phyloP scores from a whole-genome alignment of 768 basidiomycete species.

The Leccinum sublutescens region DNA sequence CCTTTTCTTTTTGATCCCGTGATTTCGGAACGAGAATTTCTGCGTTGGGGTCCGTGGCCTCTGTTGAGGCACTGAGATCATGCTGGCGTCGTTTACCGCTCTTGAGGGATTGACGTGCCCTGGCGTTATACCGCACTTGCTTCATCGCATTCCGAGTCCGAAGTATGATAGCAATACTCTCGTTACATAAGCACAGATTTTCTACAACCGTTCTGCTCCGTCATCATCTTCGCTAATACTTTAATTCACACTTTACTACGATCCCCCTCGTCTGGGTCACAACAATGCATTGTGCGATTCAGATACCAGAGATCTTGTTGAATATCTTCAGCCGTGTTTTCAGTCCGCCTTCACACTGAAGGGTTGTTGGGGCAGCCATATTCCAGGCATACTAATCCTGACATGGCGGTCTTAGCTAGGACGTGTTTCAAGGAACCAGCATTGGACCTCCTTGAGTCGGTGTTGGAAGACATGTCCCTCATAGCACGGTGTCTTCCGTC shows the following conservation, averaged over 20 bases:
- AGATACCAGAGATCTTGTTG: background rate
- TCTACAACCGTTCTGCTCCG: too few species aligned
- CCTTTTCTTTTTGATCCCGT: slow-evolving; percentile 57
- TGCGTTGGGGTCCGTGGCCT: slow-evolving; percentile 53
- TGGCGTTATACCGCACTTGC: slow-evolving; percentile 49
- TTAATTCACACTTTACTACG: too few species aligned
- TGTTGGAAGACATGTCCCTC: background rate
- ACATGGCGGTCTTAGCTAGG: background rate
- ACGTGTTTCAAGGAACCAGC: background rate
- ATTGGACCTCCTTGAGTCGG: background rate
- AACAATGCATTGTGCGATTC: too few species aligned
- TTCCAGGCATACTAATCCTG: background rate
- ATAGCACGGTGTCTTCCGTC: background rate
- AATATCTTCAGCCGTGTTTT: background rate
- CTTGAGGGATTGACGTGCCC: slow-evolving; percentile 67
- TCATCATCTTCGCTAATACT: too few species aligned
- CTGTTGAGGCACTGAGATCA: slow-evolving; percentile 20
- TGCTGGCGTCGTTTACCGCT: slow-evolving; percentile 51
- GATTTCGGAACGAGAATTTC: slow-evolving; percentile 57
- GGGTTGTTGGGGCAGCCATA: too few species aligned
- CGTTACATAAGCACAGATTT: slow-evolving; percentile 2
- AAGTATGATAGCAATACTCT: too few species aligned
- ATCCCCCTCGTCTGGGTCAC: too few species aligned
- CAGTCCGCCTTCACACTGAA: background rate
- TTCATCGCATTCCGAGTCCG: slow-evolving; percentile 14